These are phyloP conservation scores for Alternaria infectoria DNA, from an alignment of 2,329 filamentous ascomycete genomes.

Conservation along the genomic window DNA sequence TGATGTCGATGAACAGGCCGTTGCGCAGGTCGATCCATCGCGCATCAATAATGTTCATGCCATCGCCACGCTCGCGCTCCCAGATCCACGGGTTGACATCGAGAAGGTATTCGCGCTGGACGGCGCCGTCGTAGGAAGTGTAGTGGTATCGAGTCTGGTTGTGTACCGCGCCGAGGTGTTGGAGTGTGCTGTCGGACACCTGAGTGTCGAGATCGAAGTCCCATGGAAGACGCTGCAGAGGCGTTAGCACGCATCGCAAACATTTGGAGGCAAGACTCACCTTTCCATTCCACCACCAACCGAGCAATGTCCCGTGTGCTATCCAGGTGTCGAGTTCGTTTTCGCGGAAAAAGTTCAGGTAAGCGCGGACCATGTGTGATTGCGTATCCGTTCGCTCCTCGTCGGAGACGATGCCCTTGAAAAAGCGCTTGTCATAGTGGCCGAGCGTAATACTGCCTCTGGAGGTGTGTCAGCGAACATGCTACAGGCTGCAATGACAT, in stretches of 20 bases:
- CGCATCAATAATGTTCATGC: slow-evolving; percentile 81
- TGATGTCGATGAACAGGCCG: slow-evolving; percentile 85
- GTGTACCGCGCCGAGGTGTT: slow-evolving; percentile 67
- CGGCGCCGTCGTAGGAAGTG: slow-evolving; percentile 39
- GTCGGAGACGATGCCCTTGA: slow-evolving; percentile 67
- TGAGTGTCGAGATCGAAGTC: slow-evolving; percentile 86
- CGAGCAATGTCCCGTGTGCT: slow-evolving; percentile 81
- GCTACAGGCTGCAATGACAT: background rate
- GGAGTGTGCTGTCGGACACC: slow-evolving; percentile 70
- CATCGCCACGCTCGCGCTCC: slow-evolving; percentile 67
- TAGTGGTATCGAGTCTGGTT: slow-evolving; percentile 70
- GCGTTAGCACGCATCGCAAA: slow-evolving; percentile 19
- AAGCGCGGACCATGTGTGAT: slow-evolving; percentile 73
- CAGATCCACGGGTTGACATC: slow-evolving; percentile 77
- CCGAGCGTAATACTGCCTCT: slow-evolving; percentile 61
- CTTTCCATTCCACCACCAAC: slow-evolving; percentile 86
- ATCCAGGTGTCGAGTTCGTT: slow-evolving; percentile 82
- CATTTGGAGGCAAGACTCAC: slow-evolving; percentile 39
- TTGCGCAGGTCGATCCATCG: slow-evolving; percentile 80
- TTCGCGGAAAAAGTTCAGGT: slow-evolving; percentile 69
- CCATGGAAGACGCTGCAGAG: slow-evolving; percentile 73
- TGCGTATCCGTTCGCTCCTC: slow-evolving; percentile 70
- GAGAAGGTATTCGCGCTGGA: slow-evolving; percentile 67
- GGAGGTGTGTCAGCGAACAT: slow-evolving; percentile 14
- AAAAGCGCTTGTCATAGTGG: slow-evolving; percentile 79